Evolutionary conservation across 768 basidiomycete genomes (phyloP).

Genomic region (Cyathus striatus): DNA sequence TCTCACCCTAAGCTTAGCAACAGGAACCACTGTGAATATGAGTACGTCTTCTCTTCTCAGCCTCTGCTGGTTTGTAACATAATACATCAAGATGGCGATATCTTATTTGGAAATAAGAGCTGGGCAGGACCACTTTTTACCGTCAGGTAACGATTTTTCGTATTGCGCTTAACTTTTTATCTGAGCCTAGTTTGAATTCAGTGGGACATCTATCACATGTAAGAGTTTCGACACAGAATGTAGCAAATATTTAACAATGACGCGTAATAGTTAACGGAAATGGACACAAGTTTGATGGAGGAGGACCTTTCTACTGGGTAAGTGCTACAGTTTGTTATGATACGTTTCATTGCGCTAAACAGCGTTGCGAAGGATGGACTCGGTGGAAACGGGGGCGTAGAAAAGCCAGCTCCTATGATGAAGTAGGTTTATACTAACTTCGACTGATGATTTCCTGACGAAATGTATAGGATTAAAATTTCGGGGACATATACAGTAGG

Average conservation of each 20-base stretch:
- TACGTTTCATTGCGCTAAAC: no score
- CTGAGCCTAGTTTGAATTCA: no score
- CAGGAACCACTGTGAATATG: slow-evolving; percentile 54
- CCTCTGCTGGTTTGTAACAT: not conserved
- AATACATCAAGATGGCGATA: slow-evolving; percentile 41
- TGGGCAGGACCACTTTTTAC: slow-evolving; percentile 55
- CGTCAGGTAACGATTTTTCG: slow-evolving; percentile 37
- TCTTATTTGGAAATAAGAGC: slow-evolving; percentile 45
- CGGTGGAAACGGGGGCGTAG: slow-evolving; percentile 30
- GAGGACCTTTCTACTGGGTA: slow-evolving; percentile 40
- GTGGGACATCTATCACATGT: slow-evolving; percentile 48
- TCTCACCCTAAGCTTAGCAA: slow-evolving; percentile 38
- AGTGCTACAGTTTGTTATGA: not conserved
- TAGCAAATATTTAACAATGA: not conserved
- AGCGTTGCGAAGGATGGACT: slow-evolving; percentile 37
- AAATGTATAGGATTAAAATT: slow-evolving; percentile 31
- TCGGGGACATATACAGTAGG: slow-evolving; percentile 30
- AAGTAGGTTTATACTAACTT: no score
- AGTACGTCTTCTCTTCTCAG: slow-evolving; percentile 14
- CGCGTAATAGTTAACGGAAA: slow-evolving; percentile 30
- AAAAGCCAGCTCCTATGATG: slow-evolving; percentile 40
- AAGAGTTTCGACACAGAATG: slow-evolving; percentile 9
- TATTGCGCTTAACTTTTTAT: no score
- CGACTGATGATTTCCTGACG: no score
- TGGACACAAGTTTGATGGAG: slow-evolving; percentile 34